Conservation (phyloP, 345 rosid genomes). For the Populus tremula region DNA sequence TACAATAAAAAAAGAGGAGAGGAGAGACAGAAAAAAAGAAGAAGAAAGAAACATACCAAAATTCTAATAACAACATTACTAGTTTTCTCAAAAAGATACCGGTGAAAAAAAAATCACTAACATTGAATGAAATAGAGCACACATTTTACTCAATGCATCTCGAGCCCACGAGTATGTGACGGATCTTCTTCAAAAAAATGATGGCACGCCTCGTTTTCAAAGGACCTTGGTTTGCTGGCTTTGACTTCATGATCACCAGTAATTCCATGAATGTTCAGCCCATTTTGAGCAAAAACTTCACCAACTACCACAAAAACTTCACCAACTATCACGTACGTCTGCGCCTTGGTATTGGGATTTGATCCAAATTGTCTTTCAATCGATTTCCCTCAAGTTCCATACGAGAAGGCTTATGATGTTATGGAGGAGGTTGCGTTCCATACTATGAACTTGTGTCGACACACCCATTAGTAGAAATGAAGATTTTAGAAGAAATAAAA, state of each 20-base stretch:
- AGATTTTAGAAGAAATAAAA: conserved; percentile 24
- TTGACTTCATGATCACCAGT: conserved; percentile 13
- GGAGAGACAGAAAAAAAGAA: too few relatives aligned
- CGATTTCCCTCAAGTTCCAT: too few relatives aligned
- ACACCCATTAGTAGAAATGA: conserved; percentile 27
- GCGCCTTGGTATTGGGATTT: too few relatives aligned
- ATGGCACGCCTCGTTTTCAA: conserved; percentile 12
- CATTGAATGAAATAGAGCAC: too few relatives aligned
- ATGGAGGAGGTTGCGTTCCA: too few relatives aligned
- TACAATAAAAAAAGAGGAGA: too few relatives aligned
- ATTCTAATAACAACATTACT: too few relatives aligned
- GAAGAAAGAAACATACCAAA: too few relatives aligned
- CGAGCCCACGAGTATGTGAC: not conserved
- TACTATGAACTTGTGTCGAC: not conserved
- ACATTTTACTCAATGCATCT: not conserved
- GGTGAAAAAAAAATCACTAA: too few relatives aligned
- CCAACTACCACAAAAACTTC: conserved; percentile 1
- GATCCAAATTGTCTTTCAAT: too few relatives aligned
- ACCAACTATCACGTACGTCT: not conserved
- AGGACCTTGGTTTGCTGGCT: conserved; percentile 21
- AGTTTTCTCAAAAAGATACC: too few relatives aligned
- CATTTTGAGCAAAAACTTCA: conserved; percentile 16
- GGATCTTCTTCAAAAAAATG: not conserved
- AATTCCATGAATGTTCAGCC: conserved; percentile 18
- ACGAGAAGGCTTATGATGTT: too few relatives aligned